Conservation (phyloP, 805 yeast genomes). For the Candida methanosorbosa region DNA sequence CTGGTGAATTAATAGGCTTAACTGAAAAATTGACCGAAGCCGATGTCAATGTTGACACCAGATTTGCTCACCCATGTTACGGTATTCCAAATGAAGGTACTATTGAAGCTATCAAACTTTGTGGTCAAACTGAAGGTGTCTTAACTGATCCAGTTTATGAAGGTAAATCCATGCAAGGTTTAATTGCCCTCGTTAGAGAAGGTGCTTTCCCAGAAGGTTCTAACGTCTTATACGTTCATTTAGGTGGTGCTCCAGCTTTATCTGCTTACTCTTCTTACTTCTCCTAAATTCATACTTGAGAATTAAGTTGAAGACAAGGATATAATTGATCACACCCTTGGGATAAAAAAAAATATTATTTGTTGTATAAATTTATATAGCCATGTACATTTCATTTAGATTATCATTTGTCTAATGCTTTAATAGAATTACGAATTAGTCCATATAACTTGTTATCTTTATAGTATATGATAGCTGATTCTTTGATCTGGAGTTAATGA, state of each 20-base stretch:
- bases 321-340: too few relatives aligned
- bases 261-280: slow-evolving; percentile 21
- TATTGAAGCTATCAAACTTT: slow-evolving; percentile 26
- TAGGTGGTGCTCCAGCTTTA: slow-evolving; percentile 26
- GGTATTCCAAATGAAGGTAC: slow-evolving; percentile 29
- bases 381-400: too few relatives aligned
- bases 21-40: slow-evolving; percentile 14
- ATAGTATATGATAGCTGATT: too few relatives aligned
- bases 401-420: too few relatives aligned
- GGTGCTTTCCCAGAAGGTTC: slow-evolving; percentile 20
- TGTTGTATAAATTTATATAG: too few relatives aligned
- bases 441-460: too few relatives aligned
- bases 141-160: slow-evolving; percentile 29
- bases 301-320: too few relatives aligned
- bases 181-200: slow-evolving; percentile 19
- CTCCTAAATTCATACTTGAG: too few relatives aligned
- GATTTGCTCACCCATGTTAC: slow-evolving; percentile 26
- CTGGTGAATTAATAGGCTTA: slow-evolving; percentile 24
- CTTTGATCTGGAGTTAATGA: too few relatives aligned
- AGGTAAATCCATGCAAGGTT: slow-evolving; percentile 27
- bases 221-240: slow-evolving; percentile 21
- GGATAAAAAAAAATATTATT: too few relatives aligned
- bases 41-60: slow-evolving; percentile 20
- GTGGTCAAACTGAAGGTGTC: slow-evolving; percentile 26
- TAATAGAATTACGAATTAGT: too few relatives aligned